Base-by-base conservation (phyloP, 805 yeast species). In the Yueomyces sinensis region DNA sequence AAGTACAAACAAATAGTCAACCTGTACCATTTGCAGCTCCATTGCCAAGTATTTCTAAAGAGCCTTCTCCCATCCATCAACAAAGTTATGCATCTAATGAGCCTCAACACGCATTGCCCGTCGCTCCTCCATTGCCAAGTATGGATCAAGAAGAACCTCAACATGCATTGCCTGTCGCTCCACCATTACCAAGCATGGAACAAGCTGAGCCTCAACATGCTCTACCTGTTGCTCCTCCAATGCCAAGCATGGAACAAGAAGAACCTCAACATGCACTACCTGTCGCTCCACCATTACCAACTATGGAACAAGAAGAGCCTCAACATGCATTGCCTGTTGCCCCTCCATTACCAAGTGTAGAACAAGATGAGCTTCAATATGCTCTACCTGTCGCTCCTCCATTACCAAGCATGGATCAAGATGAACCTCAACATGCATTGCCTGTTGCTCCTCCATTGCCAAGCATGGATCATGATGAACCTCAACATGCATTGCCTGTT, bases 401-500 rank as follows among this genome's bases (percentile, higher is more conserved):
- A 18, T 31, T 40, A 17, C 42, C 46, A 15, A 14, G 14, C 9
- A 16, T 18, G 6, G 28, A 9, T 9, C 13, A 11, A n/a, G 28
- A 13, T 11, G 28, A 25, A 16, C 25, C 30, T 11, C 17, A 14
- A 13, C 30, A 14, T 16, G n/a, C 27, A 17, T 14, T 25, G n/a
- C 50, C 63, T 22, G 41, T 54, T 5, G 54, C 59, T 24, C 56
- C 61, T 19, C 52, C 52, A 17, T 44, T 37, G 35, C 49, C 50
- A 15, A 41, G 40, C n/a, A 38, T 41, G n/a, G 41, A 47, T 24
- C 46, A 59, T 19, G 50, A 56, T 9, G 37, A 51, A 20, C 24
- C 24, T 20, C 24, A 20, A 20, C 45, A 54, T 23, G 46, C 59
- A 2, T 53, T 64, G 15, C 62, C 66, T 4, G 56, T 66, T 5